phyloP scores from a whole-genome alignment of 2,329 filamentous ascomycete species.

The Fusarium scirpi region DNA sequence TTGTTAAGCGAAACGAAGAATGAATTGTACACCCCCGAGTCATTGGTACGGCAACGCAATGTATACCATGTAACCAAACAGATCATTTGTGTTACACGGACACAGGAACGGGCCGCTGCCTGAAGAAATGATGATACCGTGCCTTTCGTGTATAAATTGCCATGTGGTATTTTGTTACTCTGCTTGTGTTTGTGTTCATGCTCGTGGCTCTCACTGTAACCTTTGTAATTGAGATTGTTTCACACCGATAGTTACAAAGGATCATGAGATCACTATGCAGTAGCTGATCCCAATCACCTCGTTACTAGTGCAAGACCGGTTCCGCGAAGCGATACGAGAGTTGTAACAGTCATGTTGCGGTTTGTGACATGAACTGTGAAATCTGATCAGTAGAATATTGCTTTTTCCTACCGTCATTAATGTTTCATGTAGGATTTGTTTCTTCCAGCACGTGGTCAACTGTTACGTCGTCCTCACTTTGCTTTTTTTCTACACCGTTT shows the following conservation, averaged over 20 bases:
- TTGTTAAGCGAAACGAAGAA: slow-evolving; percentile 5
- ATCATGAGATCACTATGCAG: slow-evolving; percentile 4
- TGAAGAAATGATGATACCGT: slow-evolving; percentile 7
- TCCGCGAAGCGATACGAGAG: not conserved
- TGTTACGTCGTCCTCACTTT: not conserved
- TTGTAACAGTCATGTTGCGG: not conserved
- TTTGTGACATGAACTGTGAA: not conserved
- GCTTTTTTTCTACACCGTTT: not conserved
- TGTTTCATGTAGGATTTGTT: slow-evolving; percentile 1
- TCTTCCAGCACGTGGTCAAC: not conserved
- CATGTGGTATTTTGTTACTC: slow-evolving; percentile 4
- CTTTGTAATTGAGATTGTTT: not conserved
- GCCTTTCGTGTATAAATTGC: slow-evolving; percentile 11
- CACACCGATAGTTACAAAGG: not conserved
- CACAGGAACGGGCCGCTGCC: slow-evolving; percentile 32
- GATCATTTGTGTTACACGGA: slow-evolving; percentile 12
- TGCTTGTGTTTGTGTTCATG: slow-evolving; percentile 3
- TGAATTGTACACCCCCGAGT: slow-evolving; percentile 7
- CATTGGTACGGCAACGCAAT: not conserved
- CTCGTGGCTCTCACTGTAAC: not conserved
- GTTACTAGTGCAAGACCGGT: slow-evolving; percentile 2
- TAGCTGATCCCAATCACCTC: slow-evolving; percentile 31
- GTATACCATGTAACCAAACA: not conserved
- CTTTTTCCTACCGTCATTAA: not conserved
- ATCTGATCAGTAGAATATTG: not conserved